phyloP scores from a whole-genome alignment of 2,329 filamentous ascomycete genomes.

The Botrytis pseudocinerea region DNA sequence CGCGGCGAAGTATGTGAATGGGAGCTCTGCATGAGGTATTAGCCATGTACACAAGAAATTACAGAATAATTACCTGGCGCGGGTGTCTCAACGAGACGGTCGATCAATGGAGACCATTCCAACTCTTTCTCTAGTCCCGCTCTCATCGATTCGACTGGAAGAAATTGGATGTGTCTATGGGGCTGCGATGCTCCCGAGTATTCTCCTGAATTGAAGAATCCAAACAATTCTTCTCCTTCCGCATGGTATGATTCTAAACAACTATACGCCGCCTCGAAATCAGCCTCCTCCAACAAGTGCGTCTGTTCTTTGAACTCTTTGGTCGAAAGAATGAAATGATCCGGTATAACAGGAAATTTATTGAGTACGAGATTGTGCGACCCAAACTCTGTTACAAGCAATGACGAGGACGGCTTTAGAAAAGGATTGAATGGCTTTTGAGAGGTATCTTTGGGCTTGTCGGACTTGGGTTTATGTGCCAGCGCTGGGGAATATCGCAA shows the following conservation, averaged over 20 bases:
- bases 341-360: constrained; percentile 70
- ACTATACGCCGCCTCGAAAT: constrained; percentile 61
- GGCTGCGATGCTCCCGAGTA: constrained; percentile 71
- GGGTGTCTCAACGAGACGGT: constrained; percentile 39
- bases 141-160: constrained; percentile 64
- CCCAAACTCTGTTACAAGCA: constrained; percentile 56
- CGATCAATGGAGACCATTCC: constrained; percentile 54
- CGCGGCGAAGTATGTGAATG: constrained; percentile 39
- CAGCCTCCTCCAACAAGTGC: constrained; percentile 58
- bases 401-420: constrained; percentile 54
- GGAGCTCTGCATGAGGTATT: constrained; percentile 30
- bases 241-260: constrained; percentile 54
- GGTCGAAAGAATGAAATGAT: constrained; percentile 73
- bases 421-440: constrained; percentile 61
- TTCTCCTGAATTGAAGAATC: constrained; percentile 59
- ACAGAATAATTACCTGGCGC: constrained; percentile 25
- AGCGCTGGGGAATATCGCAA: constrained; percentile 69
- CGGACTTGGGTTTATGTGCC: constrained; percentile 62
- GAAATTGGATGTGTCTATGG: constrained; percentile 70
- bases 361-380: constrained; percentile 68
- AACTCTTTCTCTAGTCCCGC: constrained; percentile 44
- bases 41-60: background rate
- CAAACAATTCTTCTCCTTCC: constrained; percentile 47
- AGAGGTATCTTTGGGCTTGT: constrained; percentile 34
- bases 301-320: constrained; percentile 64